Base-by-base conservation (phyloP, 352 stramenopile species). In the Phytophthora pinifolia region DNA sequence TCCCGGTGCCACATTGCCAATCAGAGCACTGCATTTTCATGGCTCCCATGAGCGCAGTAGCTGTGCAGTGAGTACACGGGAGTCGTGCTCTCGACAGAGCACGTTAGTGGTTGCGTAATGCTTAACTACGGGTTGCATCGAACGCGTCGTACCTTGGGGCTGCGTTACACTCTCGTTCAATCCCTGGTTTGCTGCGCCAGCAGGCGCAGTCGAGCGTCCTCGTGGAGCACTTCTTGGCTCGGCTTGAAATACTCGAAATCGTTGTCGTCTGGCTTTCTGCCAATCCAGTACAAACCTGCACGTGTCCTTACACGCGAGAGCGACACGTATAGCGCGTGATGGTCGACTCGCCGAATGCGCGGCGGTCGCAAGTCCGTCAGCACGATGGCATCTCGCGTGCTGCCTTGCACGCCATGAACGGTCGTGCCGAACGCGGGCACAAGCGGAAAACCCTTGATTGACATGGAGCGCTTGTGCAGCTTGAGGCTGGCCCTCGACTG, bases 391-490 rank as follows among this genome's bases (percentile, higher is more conserved):
- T 56, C 39, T 5, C 33, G 33, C 6, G 55, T 70, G 4, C 59
- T 35, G 5, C 62, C 50, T 18, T 70, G 62, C 4, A 70, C 43
- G 1, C 62, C 55, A 18, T 70, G 56, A 0, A 66, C 55, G 3
- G 62, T 71, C 1, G 33, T 63, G 0, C 62, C 51, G 18, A 71
- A 71, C 1, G 62, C 62, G 2, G 52, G 52, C 4, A 56, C 62
- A 17, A 71, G 17, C 5, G 46, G 62, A 25, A 58, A 71, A 10
- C 56, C 56, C 25, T 58, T 63, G n/a, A n/a, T 66, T 0, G 41
- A 47, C 9, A 66, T 36, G 1, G 38, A 31, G 13, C 10, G 12
- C 18, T 34, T 30, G 1, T 31, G 0, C 0, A 47, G 37, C 22
- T 53, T 50, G 27, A 58, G 39, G 1, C 13, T 33, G 0, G 41